Base-by-base conservation (phyloP, 768 basidiomycete species). In the Podaxis sp. region DNA sequence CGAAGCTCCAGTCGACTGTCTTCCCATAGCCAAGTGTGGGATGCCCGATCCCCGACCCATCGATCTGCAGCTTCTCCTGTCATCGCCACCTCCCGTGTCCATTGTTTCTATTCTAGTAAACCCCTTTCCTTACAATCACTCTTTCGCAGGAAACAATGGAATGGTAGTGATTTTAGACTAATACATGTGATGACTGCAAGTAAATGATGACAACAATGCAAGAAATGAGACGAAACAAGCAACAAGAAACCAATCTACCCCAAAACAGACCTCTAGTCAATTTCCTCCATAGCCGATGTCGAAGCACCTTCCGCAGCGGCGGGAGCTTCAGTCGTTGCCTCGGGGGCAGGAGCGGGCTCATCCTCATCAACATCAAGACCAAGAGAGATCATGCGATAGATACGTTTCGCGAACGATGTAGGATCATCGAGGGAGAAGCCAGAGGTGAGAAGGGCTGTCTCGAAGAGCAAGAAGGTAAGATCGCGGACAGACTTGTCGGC, bases 401-500 rank as follows among this genome's bases (percentile, higher is more conserved):
- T 98, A 67, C 96, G 92, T 82, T 91, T 90, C 65, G 95, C 92
- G 75, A 97, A 99, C 62, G 91, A 93, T 65, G 91, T 87, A 28
- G 97, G 96, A 75, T 96, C 93, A 67, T 99, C 95, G 64, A 99
- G 88, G 59, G 93, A 88, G 85, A 99, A 99, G 56, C 93, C 93
- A 56, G 93, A 95, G 15, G 94, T 95, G 67, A 97, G 88, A 66
- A 98, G 88, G 2, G 96, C 91, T 57, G 96, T 98, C 87, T 99
- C 96, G 81, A 93, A 99, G 60, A 99, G 81, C 50, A 99, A 86
- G 84, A 87, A 95, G 60, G 95, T 98, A 71, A 99, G 80, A 79
- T 99, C 96, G 67, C 94, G 89, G 71, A 97, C 96, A 60, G 95
- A 95, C 87, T 96, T 97, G 87, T 99, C 96, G 58, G 92, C 90